A percentile compares a stretch with the other conserved stretches of the same genome.
Conservation (phyloP, 2,329 filamentous ascomycete genomes). For the Neocucurbitaria cava region DNA sequence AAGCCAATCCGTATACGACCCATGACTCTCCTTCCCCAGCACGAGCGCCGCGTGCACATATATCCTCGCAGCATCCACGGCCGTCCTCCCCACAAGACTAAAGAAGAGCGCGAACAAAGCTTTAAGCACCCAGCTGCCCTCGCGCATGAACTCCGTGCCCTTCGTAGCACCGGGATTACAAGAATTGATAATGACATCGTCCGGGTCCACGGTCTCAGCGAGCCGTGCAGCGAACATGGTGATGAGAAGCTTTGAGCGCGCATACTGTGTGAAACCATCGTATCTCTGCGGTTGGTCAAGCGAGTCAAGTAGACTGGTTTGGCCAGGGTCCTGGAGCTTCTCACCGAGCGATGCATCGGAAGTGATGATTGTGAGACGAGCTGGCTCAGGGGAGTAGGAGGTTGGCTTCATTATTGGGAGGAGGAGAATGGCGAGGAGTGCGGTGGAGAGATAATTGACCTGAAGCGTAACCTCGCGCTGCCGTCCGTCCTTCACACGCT, state of each 20-base stretch:
- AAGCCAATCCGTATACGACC: constrained; percentile 41
- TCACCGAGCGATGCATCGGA: background rate
- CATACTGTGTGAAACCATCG: constrained; percentile 3
- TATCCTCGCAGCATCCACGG: constrained; percentile 52
- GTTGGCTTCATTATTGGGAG: constrained; percentile 23
- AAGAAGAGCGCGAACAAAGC: constrained; percentile 8
- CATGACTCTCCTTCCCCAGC: constrained; percentile 58
- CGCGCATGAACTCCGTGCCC: constrained; percentile 50
- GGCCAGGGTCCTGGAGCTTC: background rate
- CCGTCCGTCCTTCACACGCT: background rate
- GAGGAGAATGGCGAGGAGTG: constrained; percentile 58
- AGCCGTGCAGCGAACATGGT: constrained; percentile 11
- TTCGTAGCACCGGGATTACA: constrained; percentile 54
- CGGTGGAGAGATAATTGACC: constrained; percentile 62
- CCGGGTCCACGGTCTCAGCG: constrained; percentile 11
- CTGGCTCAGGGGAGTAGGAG: constrained; percentile 8
- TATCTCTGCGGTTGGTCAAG: background rate
- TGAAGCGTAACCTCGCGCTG: background rate
- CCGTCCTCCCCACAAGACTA: constrained; percentile 34
- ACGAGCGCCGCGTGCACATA: constrained; percentile 56
- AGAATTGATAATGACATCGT: constrained; percentile 49
- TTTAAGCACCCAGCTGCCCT: constrained; percentile 5
- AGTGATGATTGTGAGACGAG: constrained; percentile 5
- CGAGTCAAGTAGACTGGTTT: background rate
- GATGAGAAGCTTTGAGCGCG: constrained; percentile 9